These are phyloP conservation scores for Penicillium sp. DNA, from an alignment of 2,329 filamentous ascomycete genomes.

Conservation along the genomic window DNA sequence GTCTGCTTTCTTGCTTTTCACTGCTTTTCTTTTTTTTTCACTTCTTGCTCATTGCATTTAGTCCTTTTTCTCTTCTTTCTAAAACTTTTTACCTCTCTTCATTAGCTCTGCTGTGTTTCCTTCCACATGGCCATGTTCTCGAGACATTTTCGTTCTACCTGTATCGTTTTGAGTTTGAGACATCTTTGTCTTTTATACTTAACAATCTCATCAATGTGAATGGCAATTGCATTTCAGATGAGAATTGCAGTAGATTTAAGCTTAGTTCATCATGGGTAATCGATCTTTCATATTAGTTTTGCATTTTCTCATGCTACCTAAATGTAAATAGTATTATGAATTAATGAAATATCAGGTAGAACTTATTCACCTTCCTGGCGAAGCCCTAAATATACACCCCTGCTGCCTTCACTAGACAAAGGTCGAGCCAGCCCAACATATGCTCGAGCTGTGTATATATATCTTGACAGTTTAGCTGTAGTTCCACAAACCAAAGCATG, in stretches of 20 bases:
- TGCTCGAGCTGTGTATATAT: background rate
- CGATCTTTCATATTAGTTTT: background rate
- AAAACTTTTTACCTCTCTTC: slow-evolving; percentile 13
- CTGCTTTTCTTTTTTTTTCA: slow-evolving; percentile 10
- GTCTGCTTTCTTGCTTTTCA: slow-evolving; percentile 20
- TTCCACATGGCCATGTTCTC: slow-evolving; percentile 14
- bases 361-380: background rate
- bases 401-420: background rate
- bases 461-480: background rate
- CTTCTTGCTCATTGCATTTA: slow-evolving; percentile 10
- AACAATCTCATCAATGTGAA: slow-evolving; percentile 20
- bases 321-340: too few species aligned
- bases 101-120: slow-evolving; percentile 12
- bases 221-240: slow-evolving; percentile 5
- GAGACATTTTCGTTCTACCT: slow-evolving; percentile 9
- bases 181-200: slow-evolving; percentile 15
- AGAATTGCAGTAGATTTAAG: background rate
- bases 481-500: background rate
- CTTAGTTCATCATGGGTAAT: too few species aligned
- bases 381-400: background rate
- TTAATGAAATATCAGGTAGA: too few species aligned
- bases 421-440: background rate
- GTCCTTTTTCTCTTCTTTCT: background rate
- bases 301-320: too few species aligned
- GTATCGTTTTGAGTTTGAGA: slow-evolving; percentile 16